Evolutionary conservation across 768 basidiomycete species (phyloP), one percentile per base, ranked within the genome.

Genomic region (Clitopilus hobsonii): DNA sequence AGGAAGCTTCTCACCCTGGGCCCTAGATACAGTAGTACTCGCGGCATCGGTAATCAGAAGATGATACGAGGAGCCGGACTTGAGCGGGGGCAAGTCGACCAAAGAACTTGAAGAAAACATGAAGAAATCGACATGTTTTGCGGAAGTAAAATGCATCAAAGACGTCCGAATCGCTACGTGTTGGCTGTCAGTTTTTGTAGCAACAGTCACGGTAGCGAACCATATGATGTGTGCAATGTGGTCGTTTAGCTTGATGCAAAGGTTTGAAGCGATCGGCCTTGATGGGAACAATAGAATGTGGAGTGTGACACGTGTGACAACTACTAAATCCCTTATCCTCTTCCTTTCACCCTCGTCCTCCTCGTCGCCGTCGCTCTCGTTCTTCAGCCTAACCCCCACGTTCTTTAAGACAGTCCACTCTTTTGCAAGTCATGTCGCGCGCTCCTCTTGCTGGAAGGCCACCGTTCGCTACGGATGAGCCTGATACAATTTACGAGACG

Each of bases 381-480:
- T 53, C 62, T 58, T 56, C 60, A 47, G 60, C 51, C 50, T 27
- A 25, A 54, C 32, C 24, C 45, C 56, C 59, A 58, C 55, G 53
- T 58, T 62, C 58, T 58, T 60, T 61, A 60, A 60, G 57, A 30
- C 38, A 26, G 28, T 38, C 28, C 61, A 53, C 59, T 56, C 63
- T 57, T 61, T 59, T 60, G 56, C 54, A 49, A 55, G 27, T 49
- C 51, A 52, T 52, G 52, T 52, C 53, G 23, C 72, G 73, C 69
- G 66, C 80, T 22, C 75, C 83, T 53, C 72, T 84, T 57, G 83
- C 83, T 66, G 81, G 83, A 56, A 76, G 73, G 69, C 84, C 85
- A 11, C 84, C 85, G 24, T 88, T 79, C 65, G 86, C 84, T 47
- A 86, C 84, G 30, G 82, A 89, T 70, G 80, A 85, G 62, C 82